phyloP scores from a whole-genome alignment of 108 stramenopile genomes.

The Thalassiosira profunda region DNA sequence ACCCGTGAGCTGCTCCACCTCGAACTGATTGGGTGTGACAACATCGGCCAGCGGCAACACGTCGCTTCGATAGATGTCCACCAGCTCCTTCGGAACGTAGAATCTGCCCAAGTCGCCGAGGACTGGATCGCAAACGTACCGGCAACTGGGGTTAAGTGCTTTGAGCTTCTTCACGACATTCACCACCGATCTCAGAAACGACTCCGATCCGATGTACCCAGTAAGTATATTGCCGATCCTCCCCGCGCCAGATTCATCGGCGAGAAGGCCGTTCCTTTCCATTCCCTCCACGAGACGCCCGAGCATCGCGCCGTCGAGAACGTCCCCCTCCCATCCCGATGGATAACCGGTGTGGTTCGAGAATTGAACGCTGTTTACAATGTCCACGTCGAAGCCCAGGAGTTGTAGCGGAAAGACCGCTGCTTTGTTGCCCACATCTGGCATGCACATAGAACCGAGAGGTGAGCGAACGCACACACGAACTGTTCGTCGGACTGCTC shows the following conservation, averaged over 20 bases:
- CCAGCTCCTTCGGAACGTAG: slow-evolving; percentile 92
- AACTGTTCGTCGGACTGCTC: no score
- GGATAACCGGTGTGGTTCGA: slow-evolving; percentile 97
- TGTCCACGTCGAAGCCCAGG: slow-evolving; percentile 97
- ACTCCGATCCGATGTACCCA: slow-evolving; percentile 97
- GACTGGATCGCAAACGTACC: slow-evolving; percentile 89
- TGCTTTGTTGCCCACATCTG: slow-evolving; percentile 97
- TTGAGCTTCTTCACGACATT: slow-evolving; percentile 74
- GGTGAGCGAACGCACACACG: no score
- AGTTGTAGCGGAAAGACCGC: slow-evolving; percentile 97
- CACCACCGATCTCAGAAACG: slow-evolving; percentile 90
- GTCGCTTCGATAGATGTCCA: slow-evolving; percentile 58
- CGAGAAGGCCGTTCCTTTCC: slow-evolving; percentile 84
- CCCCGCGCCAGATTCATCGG: slow-evolving; percentile 23
- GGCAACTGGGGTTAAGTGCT: slow-evolving; percentile 39
- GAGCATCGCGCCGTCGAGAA: slow-evolving; percentile 88
- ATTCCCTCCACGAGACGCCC: slow-evolving; percentile 82
- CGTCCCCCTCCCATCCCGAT: slow-evolving; percentile 85
- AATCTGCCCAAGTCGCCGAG: slow-evolving; percentile 88
- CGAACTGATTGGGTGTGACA: slow-evolving; percentile 99
- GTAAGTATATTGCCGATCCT: slow-evolving; percentile 95
- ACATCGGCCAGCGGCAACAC: slow-evolving; percentile 91
- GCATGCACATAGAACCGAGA: no score
- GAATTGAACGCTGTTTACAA: slow-evolving; percentile 96
- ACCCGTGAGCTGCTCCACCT: slow-evolving; percentile 95